Evolutionary conservation across 106 monocot species (phyloP).

Genomic region (Ottelia alismoides): DNA sequence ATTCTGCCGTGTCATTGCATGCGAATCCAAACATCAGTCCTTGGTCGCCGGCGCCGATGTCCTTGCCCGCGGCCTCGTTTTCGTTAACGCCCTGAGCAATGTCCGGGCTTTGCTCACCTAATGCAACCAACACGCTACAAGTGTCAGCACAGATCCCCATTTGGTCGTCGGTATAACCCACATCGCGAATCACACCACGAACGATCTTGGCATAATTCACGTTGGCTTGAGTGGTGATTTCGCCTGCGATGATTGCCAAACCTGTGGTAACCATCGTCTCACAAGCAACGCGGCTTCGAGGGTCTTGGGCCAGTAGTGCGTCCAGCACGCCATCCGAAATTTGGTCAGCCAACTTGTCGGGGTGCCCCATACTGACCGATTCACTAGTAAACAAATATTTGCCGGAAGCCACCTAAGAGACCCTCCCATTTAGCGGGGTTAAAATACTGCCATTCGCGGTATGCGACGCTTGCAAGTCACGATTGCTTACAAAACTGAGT

Average conservation of each 20-base stretch:
- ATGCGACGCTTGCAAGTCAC: too few species aligned
- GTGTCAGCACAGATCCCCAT: conserved; percentile 2
- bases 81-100: conserved; percentile 5
- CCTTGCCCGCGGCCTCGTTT: not conserved
- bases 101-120: conserved; percentile 4
- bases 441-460: too few species aligned
- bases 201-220: conserved; percentile 7
- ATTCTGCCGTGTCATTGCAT: conserved; percentile 1
- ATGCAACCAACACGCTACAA: conserved; percentile 3
- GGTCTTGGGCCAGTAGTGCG: conserved; percentile 7
- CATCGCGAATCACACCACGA: not conserved
- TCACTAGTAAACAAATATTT: conserved; percentile 1
- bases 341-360: conserved; percentile 6
- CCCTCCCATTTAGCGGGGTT: too few species aligned
- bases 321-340: conserved; percentile 5
- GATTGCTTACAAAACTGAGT: too few species aligned
- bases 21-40: conserved; percentile 5
- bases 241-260: conserved; percentile 4
- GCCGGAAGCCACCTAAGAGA: too few species aligned
- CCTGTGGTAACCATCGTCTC: conserved; percentile 5
- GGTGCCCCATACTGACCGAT: conserved; percentile 5
- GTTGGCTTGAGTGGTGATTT: conserved; percentile 10
- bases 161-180: not conserved
- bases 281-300: conserved; percentile 5
- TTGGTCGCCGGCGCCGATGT: conserved; percentile 10